Percentiles rank a stretch among this genome's conserved stretches.
Evolutionary conservation across 129 eudicot genomes (phyloP).

Genomic region (Solidago caesia): DNA sequence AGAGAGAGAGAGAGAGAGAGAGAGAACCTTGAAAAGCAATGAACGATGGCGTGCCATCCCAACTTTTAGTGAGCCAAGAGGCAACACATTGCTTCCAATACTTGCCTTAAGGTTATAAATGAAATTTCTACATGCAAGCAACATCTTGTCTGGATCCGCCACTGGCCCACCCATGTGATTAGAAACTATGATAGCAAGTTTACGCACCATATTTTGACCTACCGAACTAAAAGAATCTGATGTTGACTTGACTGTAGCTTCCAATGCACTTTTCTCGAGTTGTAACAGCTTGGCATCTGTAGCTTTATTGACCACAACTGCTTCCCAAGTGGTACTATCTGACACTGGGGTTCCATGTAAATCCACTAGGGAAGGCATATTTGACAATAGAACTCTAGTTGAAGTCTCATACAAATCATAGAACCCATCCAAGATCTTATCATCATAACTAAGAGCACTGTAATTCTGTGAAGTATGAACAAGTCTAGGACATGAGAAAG

Average conservation of each 20-base stretch:
- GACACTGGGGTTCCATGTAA: slow-evolving; percentile 62
- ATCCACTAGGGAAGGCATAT: slow-evolving; percentile 88
- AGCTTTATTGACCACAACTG: slow-evolving; percentile 66
- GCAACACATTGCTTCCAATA: slow-evolving; percentile 86
- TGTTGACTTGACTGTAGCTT: slow-evolving; percentile 48
- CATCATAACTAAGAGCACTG: slow-evolving; percentile 89
- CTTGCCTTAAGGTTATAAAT: slow-evolving; percentile 52
- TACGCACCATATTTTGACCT: slow-evolving; percentile 41
- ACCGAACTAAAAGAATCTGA: slow-evolving; percentile 38
- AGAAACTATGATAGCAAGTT: slow-evolving; percentile 79
- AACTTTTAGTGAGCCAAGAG: slow-evolving; percentile 80
- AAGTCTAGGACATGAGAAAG: slow-evolving; percentile 64
- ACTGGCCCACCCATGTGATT: slow-evolving; percentile 94
- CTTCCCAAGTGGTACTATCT: slow-evolving; percentile 78
- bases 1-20: neutral
- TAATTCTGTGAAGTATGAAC: slow-evolving; percentile 80
- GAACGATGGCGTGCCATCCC: slow-evolving; percentile 98
- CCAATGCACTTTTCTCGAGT: slow-evolving; percentile 61
- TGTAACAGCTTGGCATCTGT: slow-evolving; percentile 60
- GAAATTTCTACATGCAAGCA: slow-evolving; percentile 69
- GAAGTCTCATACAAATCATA: slow-evolving; percentile 77
- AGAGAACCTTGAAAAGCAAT: slow-evolving; percentile 71
- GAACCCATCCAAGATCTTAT: slow-evolving; percentile 86
- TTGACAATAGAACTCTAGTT: slow-evolving; percentile 47
- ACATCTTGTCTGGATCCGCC: slow-evolving; percentile 72